Evolutionary conservation across 1,284 basidiomycete species (phyloP), one percentile per base, ranked within the genome.

Genomic region (Lignosus rhinocerotis): DNA sequence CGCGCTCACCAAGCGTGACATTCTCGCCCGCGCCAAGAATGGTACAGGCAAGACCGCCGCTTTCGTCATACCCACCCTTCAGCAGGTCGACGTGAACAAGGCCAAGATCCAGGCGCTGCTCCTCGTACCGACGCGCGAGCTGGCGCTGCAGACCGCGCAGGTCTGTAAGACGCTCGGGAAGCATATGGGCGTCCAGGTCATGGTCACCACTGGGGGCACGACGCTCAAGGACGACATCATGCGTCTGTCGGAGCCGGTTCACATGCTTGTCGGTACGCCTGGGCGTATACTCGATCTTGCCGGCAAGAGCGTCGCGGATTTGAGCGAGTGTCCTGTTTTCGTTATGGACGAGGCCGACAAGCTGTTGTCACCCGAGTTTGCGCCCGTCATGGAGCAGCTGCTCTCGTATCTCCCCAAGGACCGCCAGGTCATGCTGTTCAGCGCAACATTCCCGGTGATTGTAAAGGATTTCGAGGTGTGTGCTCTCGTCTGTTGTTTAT

Each of bases 321-420:
- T 99, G 64, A 93, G 88, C 77, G 90, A 94, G 72, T 98, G 96
- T 75, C 90, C 90, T 16, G 94, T 96, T 52, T 99, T 98, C 70
- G 94, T 97, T 66, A 97, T 98, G 95, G 96, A 99, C 76, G 96
- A 99, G 77, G 96, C 97, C 55, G 96, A 99, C 78, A 99, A 99
- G 76, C 87, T 99, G 53, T 87, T 99, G 53, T 95, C 92, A 10
- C 94, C 96, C 61, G 97, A 99, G 78, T 99, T 99, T 71, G 93
- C 95, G 10, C 96, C 96, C 54, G 96, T 99, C 61, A 97, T 99
- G 87, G 96, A 99, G 78, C 94, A 98, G 73, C 77, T 99, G 45
- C 84, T 99, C 59, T 82, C 84, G 45, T 92, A 93, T 75, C 83
- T 98, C 60, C 94, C 95, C 47, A 78, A 84, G 63, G 87, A 92